These are phyloP conservation scores for Trypanosoma brucei DNA, from an alignment of 208 protist species.

Conservation along the genomic window DNA sequence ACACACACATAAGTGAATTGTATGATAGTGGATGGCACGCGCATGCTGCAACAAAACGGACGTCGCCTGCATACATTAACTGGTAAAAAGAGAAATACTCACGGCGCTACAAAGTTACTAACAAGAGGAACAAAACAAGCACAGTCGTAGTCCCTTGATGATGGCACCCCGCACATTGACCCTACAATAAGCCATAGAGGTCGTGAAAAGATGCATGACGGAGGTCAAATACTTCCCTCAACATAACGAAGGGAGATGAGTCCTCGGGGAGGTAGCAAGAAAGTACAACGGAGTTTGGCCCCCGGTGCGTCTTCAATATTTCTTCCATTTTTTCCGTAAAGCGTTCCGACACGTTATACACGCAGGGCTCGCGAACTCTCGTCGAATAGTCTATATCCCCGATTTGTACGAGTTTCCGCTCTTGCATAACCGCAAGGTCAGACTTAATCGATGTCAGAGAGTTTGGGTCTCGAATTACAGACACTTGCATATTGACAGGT, in stretches of 20 bases:
- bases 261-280: slow-evolving; percentile 45
- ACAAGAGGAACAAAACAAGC: too few species aligned
- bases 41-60: too few species aligned
- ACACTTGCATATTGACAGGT: slow-evolving; percentile 40
- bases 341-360: slow-evolving; percentile 76
- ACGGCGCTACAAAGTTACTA: too few species aligned
- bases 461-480: slow-evolving; percentile 57
- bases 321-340: slow-evolving; percentile 62
- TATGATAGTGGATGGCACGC: too few species aligned
- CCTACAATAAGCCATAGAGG: slow-evolving; percentile 37
- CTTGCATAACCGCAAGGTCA: slow-evolving; percentile 69
- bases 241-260: slow-evolving; percentile 50
- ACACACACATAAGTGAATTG: too few species aligned
- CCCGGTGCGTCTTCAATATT: slow-evolving; percentile 18
- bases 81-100: too few species aligned
- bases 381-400: slow-evolving; percentile 37
- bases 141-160: too few species aligned
- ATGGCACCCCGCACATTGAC: too few species aligned
- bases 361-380: slow-evolving; percentile 68
- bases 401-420: slow-evolving; percentile 36
- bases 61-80: too few species aligned
- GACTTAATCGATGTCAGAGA: slow-evolving; percentile 70
- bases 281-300: slow-evolving; percentile 41
- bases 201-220: slow-evolving; percentile 62
- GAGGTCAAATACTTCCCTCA: slow-evolving; percentile 66